Evolutionary conservation across 129 eudicot genomes (phyloP).

Genomic region (Scalesia atractyloides): DNA sequence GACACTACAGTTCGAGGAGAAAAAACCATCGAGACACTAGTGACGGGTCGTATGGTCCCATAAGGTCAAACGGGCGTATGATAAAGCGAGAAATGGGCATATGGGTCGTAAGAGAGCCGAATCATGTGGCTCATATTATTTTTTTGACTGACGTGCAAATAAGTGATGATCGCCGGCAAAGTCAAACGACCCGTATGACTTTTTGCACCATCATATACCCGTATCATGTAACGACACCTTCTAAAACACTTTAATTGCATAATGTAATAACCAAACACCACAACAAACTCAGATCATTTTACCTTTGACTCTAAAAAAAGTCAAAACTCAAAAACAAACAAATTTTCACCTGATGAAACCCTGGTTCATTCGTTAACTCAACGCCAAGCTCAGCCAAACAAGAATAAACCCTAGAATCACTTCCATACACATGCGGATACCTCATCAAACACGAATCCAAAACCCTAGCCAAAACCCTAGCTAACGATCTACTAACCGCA

Average conservation of each 20-base stretch:
- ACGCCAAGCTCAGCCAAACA: constrained; percentile 85
- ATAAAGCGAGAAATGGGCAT: no score
- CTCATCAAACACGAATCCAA: constrained; percentile 74
- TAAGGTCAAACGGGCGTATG: no score
- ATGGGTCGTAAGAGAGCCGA: no score
- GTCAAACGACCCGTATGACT: no score
- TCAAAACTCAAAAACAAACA: constrained; percentile 5
- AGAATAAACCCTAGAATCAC: constrained; percentile 68
- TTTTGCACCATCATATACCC: no score
- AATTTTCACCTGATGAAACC: constrained; percentile 74
- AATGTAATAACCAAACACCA: neutral
- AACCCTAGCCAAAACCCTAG: constrained; percentile 61
- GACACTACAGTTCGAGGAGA: no score
- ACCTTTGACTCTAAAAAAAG: neutral
- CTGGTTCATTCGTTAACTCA: constrained; percentile 63
- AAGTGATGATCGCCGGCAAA: no score
- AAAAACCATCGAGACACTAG: no score
- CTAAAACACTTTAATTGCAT: neutral
- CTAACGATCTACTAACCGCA: constrained; percentile 66
- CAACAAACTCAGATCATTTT: neutral
- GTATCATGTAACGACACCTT: no score
- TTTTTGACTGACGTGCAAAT: no score
- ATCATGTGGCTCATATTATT: no score
- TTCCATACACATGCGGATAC: constrained; percentile 80
- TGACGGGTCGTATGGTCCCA: no score